These are phyloP conservation scores for Carex myosuroides DNA, from an alignment of 176 grass and related monocot genomes.

Conservation along the genomic window DNA sequence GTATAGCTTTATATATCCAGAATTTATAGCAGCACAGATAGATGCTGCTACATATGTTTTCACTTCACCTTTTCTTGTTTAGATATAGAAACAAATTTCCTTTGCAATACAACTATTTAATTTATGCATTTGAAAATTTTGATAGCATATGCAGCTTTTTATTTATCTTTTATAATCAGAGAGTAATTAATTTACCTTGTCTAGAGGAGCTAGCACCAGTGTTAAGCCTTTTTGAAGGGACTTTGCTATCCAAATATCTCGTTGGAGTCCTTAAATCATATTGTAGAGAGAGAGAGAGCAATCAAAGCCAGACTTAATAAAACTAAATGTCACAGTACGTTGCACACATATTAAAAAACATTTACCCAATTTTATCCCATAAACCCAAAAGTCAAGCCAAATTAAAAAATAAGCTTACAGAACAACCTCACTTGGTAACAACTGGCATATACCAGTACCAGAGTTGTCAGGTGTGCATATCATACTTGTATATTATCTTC, in stretches of 20 bases:
- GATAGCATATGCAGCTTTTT: neutral
- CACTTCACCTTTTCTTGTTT: neutral
- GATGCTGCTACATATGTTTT: neutral
- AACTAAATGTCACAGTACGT: neutral
- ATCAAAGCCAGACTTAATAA: constrained; percentile 16
- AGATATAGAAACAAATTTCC: neutral
- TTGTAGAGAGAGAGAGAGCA: neutral
- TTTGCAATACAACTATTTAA: neutral
- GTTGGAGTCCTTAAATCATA: constrained; percentile 43
- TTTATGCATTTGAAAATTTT: neutral
- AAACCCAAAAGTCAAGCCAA: neutral
- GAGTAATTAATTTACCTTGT: constrained; percentile 38
- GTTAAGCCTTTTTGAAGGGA: constrained; percentile 56
- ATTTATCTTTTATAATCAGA: neutral
- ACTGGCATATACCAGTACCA: neutral
- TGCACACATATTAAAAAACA: neutral
- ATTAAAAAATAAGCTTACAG: neutral
- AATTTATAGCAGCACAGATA: neutral
- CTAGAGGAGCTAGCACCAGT: constrained; percentile 30
- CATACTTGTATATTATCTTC: neutral
- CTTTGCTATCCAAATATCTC: constrained; percentile 46
- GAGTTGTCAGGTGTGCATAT: neutral
- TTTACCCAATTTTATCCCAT: neutral
- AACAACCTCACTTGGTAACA: neutral
- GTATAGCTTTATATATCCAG: neutral